Evolutionary conservation across 2,329 filamentous ascomycete species (phyloP).

Genomic region (Phialophora macrospora): DNA sequence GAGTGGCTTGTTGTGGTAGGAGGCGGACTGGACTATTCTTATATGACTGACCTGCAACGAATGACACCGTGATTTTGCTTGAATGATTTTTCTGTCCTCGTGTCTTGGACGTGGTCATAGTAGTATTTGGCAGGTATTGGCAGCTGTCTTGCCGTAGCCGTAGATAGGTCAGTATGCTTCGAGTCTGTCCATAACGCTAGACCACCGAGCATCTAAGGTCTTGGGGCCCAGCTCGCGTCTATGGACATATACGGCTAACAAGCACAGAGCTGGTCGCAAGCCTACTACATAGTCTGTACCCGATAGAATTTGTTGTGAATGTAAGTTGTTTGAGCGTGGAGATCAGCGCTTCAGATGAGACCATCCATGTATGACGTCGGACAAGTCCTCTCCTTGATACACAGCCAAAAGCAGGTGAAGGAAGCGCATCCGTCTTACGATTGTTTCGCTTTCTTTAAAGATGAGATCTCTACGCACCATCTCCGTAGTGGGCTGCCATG

Average conservation of each 20-base stretch:
- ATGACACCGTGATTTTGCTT: background rate
- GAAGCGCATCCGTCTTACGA: background rate
- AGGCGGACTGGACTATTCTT: background rate
- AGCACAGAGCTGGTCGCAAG: no score
- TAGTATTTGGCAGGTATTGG: background rate
- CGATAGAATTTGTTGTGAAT: background rate
- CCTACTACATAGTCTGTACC: no score
- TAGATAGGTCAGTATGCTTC: background rate
- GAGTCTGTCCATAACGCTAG: background rate
- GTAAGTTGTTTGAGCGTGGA: background rate
- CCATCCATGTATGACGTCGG: background rate
- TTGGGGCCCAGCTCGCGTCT: background rate
- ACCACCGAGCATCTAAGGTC: background rate
- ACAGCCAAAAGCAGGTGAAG: background rate
- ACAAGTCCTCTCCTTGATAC: background rate
- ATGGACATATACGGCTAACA: no score
- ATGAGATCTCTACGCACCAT: slow-evolving; percentile 26
- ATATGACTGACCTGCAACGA: background rate
- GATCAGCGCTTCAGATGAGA: background rate
- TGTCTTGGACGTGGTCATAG: background rate
- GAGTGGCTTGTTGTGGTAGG: background rate
- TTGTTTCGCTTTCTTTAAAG: background rate
- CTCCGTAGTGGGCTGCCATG: slow-evolving; percentile 29
- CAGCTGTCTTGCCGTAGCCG: background rate
- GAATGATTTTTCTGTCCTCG: background rate